These are phyloP conservation scores for Ceratobasidium sp. DNA, from an alignment of 1,284 basidiomycete species.

Conservation along the genomic window DNA sequence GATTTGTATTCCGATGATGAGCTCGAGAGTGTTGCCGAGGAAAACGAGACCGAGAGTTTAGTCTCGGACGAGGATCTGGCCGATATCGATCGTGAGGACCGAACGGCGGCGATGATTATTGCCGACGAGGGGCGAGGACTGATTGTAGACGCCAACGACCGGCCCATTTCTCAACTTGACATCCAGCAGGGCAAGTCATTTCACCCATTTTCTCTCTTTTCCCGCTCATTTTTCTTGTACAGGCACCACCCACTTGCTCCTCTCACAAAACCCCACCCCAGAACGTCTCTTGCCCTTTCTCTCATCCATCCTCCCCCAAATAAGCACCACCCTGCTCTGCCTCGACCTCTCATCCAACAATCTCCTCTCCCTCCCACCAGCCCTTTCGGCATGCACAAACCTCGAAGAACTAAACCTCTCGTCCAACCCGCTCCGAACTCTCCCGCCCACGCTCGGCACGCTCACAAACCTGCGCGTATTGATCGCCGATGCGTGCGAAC, in stretches of 20 bases:
- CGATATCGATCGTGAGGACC: constrained; percentile 64
- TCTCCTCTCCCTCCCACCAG: constrained; percentile 83
- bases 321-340: constrained; percentile 82
- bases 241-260: constrained; percentile 92
- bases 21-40: constrained; percentile 39
- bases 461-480: constrained; percentile 86
- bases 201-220: constrained; percentile 45
- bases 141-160: constrained; percentile 78
- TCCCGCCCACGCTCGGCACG: constrained; percentile 86
- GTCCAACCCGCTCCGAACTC: constrained; percentile 87
- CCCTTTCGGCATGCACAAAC: constrained; percentile 79
- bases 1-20: constrained; percentile 43
- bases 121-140: constrained; percentile 85
- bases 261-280: constrained; percentile 82
- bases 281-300: constrained; percentile 83
- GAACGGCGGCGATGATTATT: constrained; percentile 79
- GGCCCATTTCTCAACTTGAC: constrained; percentile 72
- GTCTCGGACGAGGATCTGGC: constrained; percentile 61
- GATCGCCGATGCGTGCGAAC: constrained; percentile 89
- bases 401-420: constrained; percentile 97
- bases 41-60: constrained; percentile 40
- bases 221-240: constrained; percentile 42
- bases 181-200: constrained; percentile 73
- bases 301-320: constrained; percentile 74
- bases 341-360: constrained; percentile 92